These are phyloP conservation scores for Mallotus japonicus DNA, from an alignment of 441 rosid genomes.

Conservation along the genomic window DNA sequence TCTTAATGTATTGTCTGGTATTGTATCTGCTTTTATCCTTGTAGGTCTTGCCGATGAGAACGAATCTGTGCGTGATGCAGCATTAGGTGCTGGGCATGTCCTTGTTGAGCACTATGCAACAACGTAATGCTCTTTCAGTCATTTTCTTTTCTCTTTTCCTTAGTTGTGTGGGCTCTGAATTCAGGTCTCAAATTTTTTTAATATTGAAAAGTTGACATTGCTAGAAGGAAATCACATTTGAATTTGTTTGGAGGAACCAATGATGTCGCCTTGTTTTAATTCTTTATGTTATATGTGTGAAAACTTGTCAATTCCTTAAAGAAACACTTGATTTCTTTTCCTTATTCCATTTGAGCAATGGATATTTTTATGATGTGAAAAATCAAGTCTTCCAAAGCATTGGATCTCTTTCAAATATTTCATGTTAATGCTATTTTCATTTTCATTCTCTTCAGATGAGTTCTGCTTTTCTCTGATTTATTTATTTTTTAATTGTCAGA, in stretches of 20 bases:
- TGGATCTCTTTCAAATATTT: background rate
- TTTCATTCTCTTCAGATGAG: background rate
- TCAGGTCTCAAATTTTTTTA: background rate
- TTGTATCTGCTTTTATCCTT: slow-evolving; percentile 19
- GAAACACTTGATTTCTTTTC: background rate
- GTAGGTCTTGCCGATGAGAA: slow-evolving; percentile 99
- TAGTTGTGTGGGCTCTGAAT: slow-evolving; percentile 8
- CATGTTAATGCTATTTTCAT: no score
- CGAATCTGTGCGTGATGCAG: slow-evolving; percentile 99
- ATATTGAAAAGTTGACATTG: background rate
- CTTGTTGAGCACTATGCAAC: slow-evolving; percentile 99
- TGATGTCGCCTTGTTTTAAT: background rate
- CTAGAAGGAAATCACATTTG: background rate
- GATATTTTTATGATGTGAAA: background rate
- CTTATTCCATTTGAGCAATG: background rate
- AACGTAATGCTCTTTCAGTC: slow-evolving; percentile 54
- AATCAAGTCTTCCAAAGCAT: background rate
- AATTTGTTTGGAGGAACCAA: background rate
- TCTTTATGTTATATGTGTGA: background rate
- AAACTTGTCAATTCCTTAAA: background rate
- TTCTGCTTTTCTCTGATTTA: background rate
- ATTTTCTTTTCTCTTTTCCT: slow-evolving; percentile 13
- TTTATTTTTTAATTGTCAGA: slow-evolving; percentile 41
- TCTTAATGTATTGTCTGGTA: slow-evolving; percentile 17
- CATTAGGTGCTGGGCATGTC: slow-evolving; percentile 98